phyloP scores from a whole-genome alignment of 257 asterid species.

The Solanum commersonii region DNA sequence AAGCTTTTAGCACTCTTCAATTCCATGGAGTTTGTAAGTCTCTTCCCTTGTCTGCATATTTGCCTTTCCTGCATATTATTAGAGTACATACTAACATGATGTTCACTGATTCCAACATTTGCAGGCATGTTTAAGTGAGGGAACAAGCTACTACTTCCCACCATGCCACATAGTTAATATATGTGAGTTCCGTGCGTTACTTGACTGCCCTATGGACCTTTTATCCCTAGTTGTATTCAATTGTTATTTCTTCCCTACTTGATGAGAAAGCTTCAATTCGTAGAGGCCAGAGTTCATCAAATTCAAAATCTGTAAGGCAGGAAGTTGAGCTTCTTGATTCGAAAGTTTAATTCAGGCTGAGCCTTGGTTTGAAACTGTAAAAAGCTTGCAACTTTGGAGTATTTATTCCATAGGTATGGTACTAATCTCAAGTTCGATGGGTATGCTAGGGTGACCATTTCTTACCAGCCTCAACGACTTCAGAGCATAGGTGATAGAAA shows the following conservation, averaged over 20 bases:
- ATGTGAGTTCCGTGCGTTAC: slow-evolving; percentile 44
- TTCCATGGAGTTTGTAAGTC: slow-evolving; percentile 11
- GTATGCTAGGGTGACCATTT: slow-evolving; percentile 48
- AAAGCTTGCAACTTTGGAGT: neutral
- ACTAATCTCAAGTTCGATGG: too few relatives aligned
- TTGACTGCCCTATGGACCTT: slow-evolving; percentile 74
- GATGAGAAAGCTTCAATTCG: too few relatives aligned
- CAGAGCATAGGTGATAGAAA: slow-evolving; percentile 50
- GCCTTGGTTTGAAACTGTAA: too few relatives aligned
- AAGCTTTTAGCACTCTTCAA: neutral
- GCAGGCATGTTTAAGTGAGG: slow-evolving; percentile 78
- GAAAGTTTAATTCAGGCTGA: too few relatives aligned
- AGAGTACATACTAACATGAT: neutral
- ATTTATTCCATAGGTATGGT: too few relatives aligned
- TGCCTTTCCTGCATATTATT: neutral
- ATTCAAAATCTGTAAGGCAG: too few relatives aligned
- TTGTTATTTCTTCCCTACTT: slow-evolving; percentile 2
- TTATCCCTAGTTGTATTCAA: slow-evolving; percentile 47
- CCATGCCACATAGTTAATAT: slow-evolving; percentile 63
- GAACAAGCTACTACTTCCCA: slow-evolving; percentile 58
- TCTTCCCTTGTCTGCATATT: neutral
- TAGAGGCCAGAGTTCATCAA: too few relatives aligned
- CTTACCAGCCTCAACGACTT: slow-evolving; percentile 54
- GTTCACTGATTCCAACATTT: slow-evolving; percentile 9
- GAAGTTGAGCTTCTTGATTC: too few relatives aligned